Evolutionary conservation across 1,284 basidiomycete species (phyloP).

Genomic region (Hemileia vastatrix): DNA sequence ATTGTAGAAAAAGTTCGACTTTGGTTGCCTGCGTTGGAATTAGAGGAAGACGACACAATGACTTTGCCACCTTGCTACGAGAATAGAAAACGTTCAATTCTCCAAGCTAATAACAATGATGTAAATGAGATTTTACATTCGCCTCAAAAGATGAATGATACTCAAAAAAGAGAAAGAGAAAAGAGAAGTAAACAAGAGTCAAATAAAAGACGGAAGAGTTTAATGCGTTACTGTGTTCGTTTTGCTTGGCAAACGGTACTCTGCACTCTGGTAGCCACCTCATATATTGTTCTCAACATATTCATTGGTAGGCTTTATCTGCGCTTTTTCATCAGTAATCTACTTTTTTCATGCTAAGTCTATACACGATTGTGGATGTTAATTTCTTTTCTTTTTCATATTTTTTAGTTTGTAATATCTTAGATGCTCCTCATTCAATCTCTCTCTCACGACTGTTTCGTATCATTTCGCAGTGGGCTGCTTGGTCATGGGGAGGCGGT

Average conservation of each 20-base stretch:
- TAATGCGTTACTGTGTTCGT: conserved; percentile 14
- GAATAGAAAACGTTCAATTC: too few species aligned
- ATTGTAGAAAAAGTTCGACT: too few species aligned
- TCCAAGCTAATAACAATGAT: too few species aligned
- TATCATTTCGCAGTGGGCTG: conserved; percentile 18
- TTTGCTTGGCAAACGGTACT: conserved; percentile 19
- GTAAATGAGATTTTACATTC: too few species aligned
- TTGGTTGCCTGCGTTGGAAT: too few species aligned
- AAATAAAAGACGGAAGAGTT: too few species aligned
- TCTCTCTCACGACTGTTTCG: conserved; percentile 15
- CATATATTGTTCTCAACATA: conserved; percentile 21
- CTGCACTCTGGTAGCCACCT: conserved; percentile 18
- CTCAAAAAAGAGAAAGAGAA: too few species aligned
- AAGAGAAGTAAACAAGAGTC: too few species aligned
- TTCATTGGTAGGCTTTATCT: conserved; percentile 7
- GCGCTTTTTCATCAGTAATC: not conserved
- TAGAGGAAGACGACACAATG: too few species aligned
- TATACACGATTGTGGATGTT: not conserved
- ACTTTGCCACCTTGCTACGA: too few species aligned
- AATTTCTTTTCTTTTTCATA: not conserved
- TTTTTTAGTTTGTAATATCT: conserved; percentile 9
- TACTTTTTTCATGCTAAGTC: not conserved
- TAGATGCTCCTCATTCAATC: conserved; percentile 19
- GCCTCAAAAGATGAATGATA: too few species aligned
- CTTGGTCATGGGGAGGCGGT: conserved; percentile 23